Conservation (phyloP, 1,284 basidiomycete species). For the Salmacisia buchloeana region DNA sequence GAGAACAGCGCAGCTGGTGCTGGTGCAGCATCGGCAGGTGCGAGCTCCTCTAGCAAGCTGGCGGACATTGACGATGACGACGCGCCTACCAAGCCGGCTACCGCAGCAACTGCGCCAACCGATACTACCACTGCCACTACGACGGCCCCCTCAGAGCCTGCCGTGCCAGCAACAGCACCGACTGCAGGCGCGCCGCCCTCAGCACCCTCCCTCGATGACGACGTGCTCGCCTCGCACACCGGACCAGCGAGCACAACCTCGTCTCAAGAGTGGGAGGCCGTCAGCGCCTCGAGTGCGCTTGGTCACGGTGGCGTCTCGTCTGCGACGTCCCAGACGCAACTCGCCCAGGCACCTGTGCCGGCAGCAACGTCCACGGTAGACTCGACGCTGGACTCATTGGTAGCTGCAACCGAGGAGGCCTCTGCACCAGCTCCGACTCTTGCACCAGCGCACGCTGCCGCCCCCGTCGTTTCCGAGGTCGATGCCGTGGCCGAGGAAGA, state of each 20-base stretch:
- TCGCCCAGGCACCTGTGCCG: not conserved
- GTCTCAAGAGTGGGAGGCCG: conserved; percentile 34
- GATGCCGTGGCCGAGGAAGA: not conserved
- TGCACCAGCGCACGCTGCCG: not conserved
- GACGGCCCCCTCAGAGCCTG: not conserved
- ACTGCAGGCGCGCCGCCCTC: not conserved
- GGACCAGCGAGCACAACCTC: conserved; percentile 32
- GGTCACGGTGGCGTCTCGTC: not conserved
- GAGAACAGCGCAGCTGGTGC: not conserved
- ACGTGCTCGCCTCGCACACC: conserved; percentile 11
- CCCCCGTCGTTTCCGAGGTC: not conserved
- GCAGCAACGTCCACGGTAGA: not conserved
- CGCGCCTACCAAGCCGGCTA: not conserved
- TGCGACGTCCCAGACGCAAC: not conserved
- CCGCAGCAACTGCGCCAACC: not conserved
- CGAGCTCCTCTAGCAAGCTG: not conserved
- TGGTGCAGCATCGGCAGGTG: conserved; percentile 19
- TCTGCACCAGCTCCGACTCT: not conserved
- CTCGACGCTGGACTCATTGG: not conserved
- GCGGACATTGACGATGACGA: conserved; percentile 32
- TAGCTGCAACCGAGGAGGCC: not conserved
- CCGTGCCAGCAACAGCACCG: conserved; percentile 7
- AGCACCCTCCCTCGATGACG: not conserved
- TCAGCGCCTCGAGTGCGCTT: not conserved
- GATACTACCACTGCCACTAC: conserved; percentile 11